Evolutionary conservation across 1,139 yeast genomes (phyloP).

Genomic region (Pneumocystis wakefieldiae): DNA sequence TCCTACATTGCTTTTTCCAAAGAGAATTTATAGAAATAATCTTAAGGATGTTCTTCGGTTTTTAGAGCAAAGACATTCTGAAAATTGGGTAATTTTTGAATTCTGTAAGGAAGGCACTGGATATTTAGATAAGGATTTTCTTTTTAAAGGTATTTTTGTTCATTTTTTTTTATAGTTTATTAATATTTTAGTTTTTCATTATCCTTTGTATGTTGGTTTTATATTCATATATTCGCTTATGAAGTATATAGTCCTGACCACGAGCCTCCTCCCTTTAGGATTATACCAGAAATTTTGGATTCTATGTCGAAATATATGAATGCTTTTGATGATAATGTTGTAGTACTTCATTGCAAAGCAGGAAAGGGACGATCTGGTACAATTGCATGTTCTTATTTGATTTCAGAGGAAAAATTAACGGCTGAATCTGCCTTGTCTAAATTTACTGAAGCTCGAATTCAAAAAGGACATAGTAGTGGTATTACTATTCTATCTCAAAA

Average conservation of each 20-base stretch:
- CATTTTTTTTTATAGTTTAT: constrained; percentile 14
- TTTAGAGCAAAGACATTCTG: constrained; percentile 35
- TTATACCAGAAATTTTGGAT: constrained; percentile 32
- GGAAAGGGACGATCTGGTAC: constrained; percentile 91
- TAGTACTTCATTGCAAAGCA: constrained; percentile 72
- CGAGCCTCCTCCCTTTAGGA: constrained; percentile 49
- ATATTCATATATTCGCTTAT: background rate
- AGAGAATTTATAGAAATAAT: constrained; percentile 41
- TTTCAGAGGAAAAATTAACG: constrained; percentile 30
- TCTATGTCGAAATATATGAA: constrained; percentile 35
- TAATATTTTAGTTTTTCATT: constrained; percentile 25
- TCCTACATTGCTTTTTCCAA: constrained; percentile 39
- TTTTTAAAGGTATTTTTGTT: constrained; percentile 9
- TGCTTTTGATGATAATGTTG: constrained; percentile 32
- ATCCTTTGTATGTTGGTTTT: constrained; percentile 29
- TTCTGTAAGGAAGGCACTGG: constrained; percentile 47
- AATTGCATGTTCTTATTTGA: constrained; percentile 53
- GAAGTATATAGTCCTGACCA: constrained; percentile 41
- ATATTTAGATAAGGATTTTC: constrained; percentile 33
- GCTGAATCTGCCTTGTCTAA: constrained; percentile 34
- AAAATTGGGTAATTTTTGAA: constrained; percentile 61
- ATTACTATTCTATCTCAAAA: constrained; percentile 59
- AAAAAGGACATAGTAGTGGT: constrained; percentile 43
- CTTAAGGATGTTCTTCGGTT: constrained; percentile 37
- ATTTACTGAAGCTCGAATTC: constrained; percentile 49